Conservation (phyloP, 139 green algal genomes). For the Tetradesmus obliquus region DNA sequence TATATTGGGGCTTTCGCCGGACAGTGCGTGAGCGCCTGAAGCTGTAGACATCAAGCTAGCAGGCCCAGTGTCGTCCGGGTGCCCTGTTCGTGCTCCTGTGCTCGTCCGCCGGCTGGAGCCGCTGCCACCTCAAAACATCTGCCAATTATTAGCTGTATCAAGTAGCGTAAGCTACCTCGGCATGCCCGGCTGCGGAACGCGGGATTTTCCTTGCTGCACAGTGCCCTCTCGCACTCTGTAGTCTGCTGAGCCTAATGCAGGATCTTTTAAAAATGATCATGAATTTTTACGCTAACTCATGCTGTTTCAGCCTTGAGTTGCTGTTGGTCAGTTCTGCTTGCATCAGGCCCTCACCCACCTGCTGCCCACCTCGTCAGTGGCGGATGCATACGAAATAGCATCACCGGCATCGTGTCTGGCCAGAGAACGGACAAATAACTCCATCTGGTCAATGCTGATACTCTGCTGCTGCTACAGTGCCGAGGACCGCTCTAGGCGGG, state of each 20-base stretch:
- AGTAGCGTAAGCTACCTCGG: background rate
- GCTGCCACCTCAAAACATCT: background rate
- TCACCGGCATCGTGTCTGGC: too few species aligned
- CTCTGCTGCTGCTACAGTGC: conserved; percentile 4
- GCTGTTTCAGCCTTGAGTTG: background rate
- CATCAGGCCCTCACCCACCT: background rate
- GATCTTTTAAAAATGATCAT: background rate
- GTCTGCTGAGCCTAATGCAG: background rate
- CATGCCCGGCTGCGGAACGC: background rate
- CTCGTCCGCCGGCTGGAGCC: background rate
- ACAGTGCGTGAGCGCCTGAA: background rate
- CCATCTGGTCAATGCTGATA: background rate
- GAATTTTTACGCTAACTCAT: background rate
- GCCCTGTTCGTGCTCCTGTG: background rate
- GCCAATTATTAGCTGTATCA: background rate
- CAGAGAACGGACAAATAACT: too few species aligned
- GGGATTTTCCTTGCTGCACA: background rate
- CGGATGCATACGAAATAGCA: too few species aligned
- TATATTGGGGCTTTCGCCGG: background rate
- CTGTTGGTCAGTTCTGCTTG: background rate
- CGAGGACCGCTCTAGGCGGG: conserved; percentile 10
- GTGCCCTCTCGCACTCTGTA: background rate
- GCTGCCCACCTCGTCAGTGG: background rate
- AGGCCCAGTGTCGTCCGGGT: background rate
- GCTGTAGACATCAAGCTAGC: background rate